Evolutionary conservation across 345 rosid genomes (phyloP).

Genomic region (Populus alba): DNA sequence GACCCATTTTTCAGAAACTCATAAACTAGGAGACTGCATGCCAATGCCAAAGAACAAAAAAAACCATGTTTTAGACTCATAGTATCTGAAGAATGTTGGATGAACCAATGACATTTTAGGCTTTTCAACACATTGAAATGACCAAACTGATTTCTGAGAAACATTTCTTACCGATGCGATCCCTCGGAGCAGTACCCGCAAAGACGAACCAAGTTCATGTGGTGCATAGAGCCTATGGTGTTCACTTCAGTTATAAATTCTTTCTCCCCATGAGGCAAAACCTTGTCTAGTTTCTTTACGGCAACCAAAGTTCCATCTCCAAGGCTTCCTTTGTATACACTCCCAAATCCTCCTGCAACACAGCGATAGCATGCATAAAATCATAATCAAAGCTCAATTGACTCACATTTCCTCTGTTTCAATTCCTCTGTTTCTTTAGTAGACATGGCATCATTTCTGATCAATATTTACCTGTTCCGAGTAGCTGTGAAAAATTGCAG

Average conservation of each 20-base stretch:
- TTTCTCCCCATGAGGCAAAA: conserved; percentile 33
- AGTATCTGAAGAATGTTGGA: not conserved
- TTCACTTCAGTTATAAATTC: conserved; percentile 37
- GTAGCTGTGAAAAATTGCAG: conserved; percentile 59
- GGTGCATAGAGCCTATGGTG: conserved; percentile 37
- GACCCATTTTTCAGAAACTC: conserved; percentile 36
- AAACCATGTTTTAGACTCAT: not conserved
- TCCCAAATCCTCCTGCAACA: conserved; percentile 37
- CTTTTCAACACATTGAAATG: not conserved
- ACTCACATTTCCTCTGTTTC: not conserved
- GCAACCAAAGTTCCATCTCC: conserved; percentile 30
- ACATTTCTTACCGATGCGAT: conserved; percentile 47
- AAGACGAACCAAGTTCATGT: conserved; percentile 33
- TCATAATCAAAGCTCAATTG: not conserved
- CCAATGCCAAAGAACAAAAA: not conserved
- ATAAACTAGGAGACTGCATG: conserved; percentile 27
- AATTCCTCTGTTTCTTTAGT: conserved; percentile 4
- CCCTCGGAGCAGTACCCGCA: conserved; percentile 33
- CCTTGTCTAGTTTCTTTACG: conserved; percentile 33
- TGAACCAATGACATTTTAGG: not conserved
- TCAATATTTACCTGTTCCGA: conserved; percentile 62
- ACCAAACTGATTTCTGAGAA: not conserved
- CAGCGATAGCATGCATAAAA: not conserved
- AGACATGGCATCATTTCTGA: not conserved
- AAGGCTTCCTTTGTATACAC: conserved; percentile 29